Conservation (phyloP, 306 rosid species). For the Malus asiatica region DNA sequence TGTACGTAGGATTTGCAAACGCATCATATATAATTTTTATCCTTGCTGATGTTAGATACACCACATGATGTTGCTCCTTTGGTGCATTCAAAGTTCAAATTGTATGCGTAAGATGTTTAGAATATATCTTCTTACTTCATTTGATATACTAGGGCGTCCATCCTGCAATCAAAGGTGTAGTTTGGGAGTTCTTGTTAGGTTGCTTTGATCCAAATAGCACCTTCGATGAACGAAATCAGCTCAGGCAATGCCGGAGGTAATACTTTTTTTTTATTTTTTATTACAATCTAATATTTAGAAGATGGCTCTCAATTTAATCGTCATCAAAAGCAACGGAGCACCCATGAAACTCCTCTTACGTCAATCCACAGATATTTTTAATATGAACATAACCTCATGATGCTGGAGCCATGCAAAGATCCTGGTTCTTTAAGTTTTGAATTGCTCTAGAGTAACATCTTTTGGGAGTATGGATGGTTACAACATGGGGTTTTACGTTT, state of each 20-base stretch:
- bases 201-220: slow-evolving; percentile 86
- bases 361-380: neutral
- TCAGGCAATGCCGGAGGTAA: slow-evolving; percentile 71
- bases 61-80: neutral
- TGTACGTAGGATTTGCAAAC: neutral
- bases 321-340: neutral
- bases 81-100: neutral
- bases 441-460: neutral
- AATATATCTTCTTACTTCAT: neutral
- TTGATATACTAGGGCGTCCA: slow-evolving; percentile 65
- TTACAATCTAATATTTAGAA: slow-evolving; percentile 4
- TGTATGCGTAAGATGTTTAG: neutral
- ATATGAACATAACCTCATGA: neutral
- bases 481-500: neutral
- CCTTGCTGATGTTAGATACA: neutral
- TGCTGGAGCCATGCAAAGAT: neutral
- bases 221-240: slow-evolving; percentile 60
- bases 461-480: neutral
- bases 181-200: slow-evolving; percentile 95
- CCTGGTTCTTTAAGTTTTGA: slow-evolving; percentile 11
- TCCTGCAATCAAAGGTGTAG: slow-evolving; percentile 88
- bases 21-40: neutral
- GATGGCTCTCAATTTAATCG: slow-evolving; percentile 1
- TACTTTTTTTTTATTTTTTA: neutral
- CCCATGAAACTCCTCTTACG: neutral